Conservation (phyloP, 139 green algal genomes). For the Chlamydomonas applanata region DNA sequence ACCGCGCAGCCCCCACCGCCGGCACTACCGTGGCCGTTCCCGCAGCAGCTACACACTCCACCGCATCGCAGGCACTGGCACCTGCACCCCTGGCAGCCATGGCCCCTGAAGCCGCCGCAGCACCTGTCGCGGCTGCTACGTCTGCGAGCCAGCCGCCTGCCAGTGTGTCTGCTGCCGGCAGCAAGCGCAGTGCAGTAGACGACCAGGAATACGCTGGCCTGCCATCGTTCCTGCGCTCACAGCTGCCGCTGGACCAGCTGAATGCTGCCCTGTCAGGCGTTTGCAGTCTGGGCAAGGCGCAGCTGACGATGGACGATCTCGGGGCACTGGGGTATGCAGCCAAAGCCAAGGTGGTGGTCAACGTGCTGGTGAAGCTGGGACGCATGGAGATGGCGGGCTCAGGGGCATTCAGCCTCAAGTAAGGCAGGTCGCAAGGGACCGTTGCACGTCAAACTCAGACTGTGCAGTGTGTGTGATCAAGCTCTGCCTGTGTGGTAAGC, state of each 20-base stretch:
- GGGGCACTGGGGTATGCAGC: background rate
- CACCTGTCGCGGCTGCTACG: background rate
- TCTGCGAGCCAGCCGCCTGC: background rate
- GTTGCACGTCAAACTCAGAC: too few relatives aligned
- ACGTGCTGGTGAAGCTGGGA: constrained; percentile 23
- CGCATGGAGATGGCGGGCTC: constrained; percentile 12
- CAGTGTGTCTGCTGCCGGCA: background rate
- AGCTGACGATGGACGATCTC: constrained; percentile 3
- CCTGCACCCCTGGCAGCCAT: background rate
- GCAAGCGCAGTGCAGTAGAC: background rate
- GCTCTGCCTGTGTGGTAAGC: too few relatives aligned
- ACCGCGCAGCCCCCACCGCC: background rate
- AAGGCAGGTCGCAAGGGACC: too few relatives aligned
- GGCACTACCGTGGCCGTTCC: too few relatives aligned
- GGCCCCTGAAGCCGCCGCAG: background rate
- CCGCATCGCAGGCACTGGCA: background rate
- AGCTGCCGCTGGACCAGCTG: constrained; percentile 7
- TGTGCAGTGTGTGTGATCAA: too few relatives aligned
- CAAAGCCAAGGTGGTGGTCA: constrained; percentile 21
- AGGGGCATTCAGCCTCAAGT: too few relatives aligned
- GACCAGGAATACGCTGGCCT: background rate
- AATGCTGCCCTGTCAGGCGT: background rate
- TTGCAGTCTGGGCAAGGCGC: background rate
- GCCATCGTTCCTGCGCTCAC: constrained; percentile 1
- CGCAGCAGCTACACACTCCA: background rate